These are phyloP conservation scores for Copromyces sp. DNA, from an alignment of 495 filamentous ascomycete species.

Conservation along the genomic window DNA sequence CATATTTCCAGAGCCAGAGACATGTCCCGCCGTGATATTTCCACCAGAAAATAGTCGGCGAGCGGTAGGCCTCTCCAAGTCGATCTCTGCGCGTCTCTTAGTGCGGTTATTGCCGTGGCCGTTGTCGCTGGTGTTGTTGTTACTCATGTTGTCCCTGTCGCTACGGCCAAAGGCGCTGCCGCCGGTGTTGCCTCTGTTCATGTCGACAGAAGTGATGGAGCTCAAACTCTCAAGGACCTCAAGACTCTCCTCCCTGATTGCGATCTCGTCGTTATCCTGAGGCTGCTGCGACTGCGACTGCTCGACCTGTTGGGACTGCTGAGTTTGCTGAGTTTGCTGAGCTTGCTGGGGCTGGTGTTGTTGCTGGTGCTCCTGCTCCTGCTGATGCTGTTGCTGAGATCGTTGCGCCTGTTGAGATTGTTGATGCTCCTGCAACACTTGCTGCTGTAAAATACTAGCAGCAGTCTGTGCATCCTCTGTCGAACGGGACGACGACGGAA, in stretches of 20 bases:
- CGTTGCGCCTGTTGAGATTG: background rate
- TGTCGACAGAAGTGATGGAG: background rate
- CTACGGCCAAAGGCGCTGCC: background rate
- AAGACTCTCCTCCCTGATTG: background rate
- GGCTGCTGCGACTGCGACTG: background rate
- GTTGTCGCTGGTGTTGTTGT: background rate
- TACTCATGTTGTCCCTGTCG: background rate
- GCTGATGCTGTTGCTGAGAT: background rate
- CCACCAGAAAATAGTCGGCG: background rate
- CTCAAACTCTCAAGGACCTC: background rate
- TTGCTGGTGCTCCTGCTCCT: background rate
- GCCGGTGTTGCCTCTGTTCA: background rate
- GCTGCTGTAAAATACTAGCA: background rate
- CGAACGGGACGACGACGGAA: background rate
- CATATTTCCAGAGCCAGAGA: background rate
- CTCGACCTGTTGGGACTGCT: background rate
- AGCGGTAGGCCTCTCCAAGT: background rate
- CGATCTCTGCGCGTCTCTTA: background rate
- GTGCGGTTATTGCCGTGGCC: background rate
- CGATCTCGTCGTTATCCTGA: background rate
- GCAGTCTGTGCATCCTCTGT: background rate
- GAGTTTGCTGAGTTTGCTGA: background rate
- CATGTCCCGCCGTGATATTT: background rate
- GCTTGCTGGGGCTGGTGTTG: background rate
- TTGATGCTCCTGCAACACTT: background rate